phyloP scores from a whole-genome alignment of 1,139 yeast species.

The Groenewaldozyma sp. region DNA sequence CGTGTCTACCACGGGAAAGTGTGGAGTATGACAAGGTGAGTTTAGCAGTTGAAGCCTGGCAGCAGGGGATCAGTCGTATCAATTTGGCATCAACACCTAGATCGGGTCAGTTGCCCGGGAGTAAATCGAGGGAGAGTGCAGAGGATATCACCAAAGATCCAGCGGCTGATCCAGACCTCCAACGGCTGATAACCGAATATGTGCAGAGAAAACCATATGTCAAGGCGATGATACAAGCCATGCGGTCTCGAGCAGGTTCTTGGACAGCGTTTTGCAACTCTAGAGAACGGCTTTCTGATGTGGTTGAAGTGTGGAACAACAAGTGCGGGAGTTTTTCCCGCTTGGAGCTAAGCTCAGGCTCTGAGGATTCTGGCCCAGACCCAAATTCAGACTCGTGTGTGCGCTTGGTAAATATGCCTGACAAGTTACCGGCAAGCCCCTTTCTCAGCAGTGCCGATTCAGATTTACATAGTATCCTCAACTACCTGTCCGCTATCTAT shows the following conservation, averaged over 20 bases:
- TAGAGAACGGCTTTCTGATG: not conserved
- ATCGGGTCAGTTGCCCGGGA: not conserved
- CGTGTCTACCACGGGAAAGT: constrained; percentile 24
- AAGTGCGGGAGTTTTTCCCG: not conserved
- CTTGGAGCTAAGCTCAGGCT: not conserved
- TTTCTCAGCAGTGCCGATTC: constrained; percentile 14
- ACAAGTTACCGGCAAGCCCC: not conserved
- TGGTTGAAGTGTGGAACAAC: not conserved
- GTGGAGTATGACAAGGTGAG: constrained; percentile 26
- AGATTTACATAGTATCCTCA: constrained; percentile 21
- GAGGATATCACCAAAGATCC: constrained; percentile 11
- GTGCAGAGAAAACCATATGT: constrained; percentile 14
- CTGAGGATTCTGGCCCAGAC: not conserved
- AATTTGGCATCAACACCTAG: constrained; percentile 11
- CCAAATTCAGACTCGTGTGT: too few species aligned
- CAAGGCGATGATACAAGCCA: constrained; percentile 16
- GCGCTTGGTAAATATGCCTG: too few species aligned
- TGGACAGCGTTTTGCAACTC: not conserved
- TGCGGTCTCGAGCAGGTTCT: constrained; percentile 7
- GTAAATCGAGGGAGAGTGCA: not conserved
- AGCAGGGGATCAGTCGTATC: constrained; percentile 24
- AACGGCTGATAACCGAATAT: constrained; percentile 17
- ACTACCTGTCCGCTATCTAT: constrained; percentile 18
- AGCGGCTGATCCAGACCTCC: constrained; percentile 19
- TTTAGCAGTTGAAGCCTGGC: constrained; percentile 22